These are phyloP conservation scores for Theileria annulata DNA, from an alignment of 169 alveolate genomes.

Conservation along the genomic window DNA sequence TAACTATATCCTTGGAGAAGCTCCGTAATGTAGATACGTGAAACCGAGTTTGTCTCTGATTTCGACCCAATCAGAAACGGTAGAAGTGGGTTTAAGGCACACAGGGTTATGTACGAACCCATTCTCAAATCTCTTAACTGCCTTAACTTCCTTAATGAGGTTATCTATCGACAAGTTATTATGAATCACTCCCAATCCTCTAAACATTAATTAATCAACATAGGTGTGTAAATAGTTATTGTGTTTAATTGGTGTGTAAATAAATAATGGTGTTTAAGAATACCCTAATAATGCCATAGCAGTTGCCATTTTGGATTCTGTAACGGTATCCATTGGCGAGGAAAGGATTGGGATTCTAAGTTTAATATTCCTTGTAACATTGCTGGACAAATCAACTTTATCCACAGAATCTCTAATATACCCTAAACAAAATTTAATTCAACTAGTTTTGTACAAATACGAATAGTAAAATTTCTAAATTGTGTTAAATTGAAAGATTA, in stretches of 20 bases:
- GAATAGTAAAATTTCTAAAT: not conserved
- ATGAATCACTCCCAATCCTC: slow-evolving; percentile 92
- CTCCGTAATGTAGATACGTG: slow-evolving; percentile 21
- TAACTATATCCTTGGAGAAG: no score
- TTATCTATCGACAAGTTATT: slow-evolving; percentile 83
- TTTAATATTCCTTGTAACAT: slow-evolving; percentile 76
- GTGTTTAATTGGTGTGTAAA: not conserved
- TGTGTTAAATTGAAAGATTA: not conserved
- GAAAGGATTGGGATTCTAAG: slow-evolving; percentile 87
- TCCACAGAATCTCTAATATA: slow-evolving; percentile 80
- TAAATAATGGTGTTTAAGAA: not conserved
- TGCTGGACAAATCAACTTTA: slow-evolving; percentile 76
- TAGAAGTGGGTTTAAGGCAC: slow-evolving; percentile 82
- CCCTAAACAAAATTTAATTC: slow-evolving; percentile 38
- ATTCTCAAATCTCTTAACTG: slow-evolving; percentile 87
- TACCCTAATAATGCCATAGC: slow-evolving; percentile 88
- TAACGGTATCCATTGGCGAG: slow-evolving; percentile 94
- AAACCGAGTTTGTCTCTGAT: slow-evolving; percentile 71
- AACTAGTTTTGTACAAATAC: not conserved
- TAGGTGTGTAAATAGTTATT: not conserved
- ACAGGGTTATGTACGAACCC: slow-evolving; percentile 88
- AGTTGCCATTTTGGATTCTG: slow-evolving; percentile 91
- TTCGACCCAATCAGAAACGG: slow-evolving; percentile 79
- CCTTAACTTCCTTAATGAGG: slow-evolving; percentile 82
- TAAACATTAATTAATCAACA: slow-evolving; percentile 20